These are phyloP conservation scores for Calonectria naviculata DNA, from an alignment of 2,329 filamentous ascomycete genomes.

Conservation along the genomic window DNA sequence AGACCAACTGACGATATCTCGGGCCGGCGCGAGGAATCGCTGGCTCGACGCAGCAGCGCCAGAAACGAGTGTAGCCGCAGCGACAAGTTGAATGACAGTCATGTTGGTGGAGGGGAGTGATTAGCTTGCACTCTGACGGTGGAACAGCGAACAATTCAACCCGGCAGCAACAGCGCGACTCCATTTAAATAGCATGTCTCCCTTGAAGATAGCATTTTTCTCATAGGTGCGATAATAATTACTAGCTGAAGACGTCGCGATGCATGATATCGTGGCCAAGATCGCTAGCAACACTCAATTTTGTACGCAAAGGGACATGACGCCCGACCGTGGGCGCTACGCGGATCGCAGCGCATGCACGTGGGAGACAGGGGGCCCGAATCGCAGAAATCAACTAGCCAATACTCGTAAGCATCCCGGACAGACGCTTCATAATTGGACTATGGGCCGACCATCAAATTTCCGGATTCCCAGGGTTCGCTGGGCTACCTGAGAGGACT, in stretches of 20 bases:
- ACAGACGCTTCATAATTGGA: not conserved
- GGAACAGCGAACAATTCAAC: too few species aligned
- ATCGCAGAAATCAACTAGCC: not conserved
- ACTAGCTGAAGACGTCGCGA: not conserved
- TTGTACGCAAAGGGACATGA: conserved; percentile 4
- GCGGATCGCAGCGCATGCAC: not conserved
- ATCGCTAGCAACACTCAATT: not conserved
- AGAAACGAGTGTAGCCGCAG: not conserved
- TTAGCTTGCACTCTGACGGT: not conserved
- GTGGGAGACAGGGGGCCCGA: not conserved
- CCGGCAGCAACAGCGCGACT: not conserved
- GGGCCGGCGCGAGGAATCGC: conserved; percentile 7
- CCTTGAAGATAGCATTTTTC: not conserved
- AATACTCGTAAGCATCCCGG: not conserved
- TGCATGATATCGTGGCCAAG: not conserved
- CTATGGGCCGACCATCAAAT: conserved; percentile 3
- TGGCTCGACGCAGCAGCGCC: not conserved
- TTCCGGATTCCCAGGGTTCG: not conserved
- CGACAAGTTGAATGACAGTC: not conserved
- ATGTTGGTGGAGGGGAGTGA: not conserved
- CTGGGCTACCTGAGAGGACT: not conserved
- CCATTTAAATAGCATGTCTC: not conserved
- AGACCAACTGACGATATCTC: conserved; percentile 18
- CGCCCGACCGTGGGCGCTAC: not conserved
- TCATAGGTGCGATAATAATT: conserved; percentile 8